Conservation (phyloP, 1,284 basidiomycete genomes). For the Trichosporon coremiiforme region DNA sequence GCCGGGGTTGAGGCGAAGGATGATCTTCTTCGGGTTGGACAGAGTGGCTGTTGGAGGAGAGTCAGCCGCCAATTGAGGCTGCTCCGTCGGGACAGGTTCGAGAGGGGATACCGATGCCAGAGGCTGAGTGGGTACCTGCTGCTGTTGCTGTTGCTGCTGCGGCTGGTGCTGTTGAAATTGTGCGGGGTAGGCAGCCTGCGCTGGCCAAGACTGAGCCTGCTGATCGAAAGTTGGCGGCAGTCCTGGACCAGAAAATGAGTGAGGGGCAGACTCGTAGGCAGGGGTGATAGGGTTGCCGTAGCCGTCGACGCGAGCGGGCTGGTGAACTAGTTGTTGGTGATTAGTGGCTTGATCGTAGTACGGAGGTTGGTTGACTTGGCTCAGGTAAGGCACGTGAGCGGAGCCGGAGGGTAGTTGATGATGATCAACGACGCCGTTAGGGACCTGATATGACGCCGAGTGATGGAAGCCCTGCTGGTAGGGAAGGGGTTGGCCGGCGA, state of each 20-base stretch:
- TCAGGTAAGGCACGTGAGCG: conserved; percentile 16
- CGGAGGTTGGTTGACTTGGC: conserved; percentile 1
- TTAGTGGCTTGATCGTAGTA: conserved; percentile 6
- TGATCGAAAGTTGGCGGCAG: conserved; percentile 20
- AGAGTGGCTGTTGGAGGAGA: not conserved
- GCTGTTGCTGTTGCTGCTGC: conserved; percentile 17
- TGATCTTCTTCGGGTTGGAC: conserved; percentile 7
- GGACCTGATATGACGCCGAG: conserved; percentile 11
- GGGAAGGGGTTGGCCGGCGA: not conserved
- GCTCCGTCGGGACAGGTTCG: not conserved
- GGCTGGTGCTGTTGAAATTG: conserved; percentile 17
- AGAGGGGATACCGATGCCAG: not conserved
- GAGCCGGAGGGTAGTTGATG: conserved; percentile 5
- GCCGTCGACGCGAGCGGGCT: conserved; percentile 2
- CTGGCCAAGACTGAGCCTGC: conserved; percentile 20
- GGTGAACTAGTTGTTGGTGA: not conserved
- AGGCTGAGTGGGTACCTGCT: not conserved
- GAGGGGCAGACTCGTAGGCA: conserved; percentile 3
- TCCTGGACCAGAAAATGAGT: conserved; percentile 7
- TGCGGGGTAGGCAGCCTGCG: not conserved
- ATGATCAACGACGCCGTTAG: conserved; percentile 12
- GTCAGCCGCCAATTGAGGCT: not conserved
- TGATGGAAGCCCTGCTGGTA: not conserved
- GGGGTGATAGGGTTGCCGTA: conserved; percentile 14
- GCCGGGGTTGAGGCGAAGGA: conserved; percentile 8